Evolutionary conservation across 306 rosid species (phyloP).

Genomic region (Gleditsia sinensis): DNA sequence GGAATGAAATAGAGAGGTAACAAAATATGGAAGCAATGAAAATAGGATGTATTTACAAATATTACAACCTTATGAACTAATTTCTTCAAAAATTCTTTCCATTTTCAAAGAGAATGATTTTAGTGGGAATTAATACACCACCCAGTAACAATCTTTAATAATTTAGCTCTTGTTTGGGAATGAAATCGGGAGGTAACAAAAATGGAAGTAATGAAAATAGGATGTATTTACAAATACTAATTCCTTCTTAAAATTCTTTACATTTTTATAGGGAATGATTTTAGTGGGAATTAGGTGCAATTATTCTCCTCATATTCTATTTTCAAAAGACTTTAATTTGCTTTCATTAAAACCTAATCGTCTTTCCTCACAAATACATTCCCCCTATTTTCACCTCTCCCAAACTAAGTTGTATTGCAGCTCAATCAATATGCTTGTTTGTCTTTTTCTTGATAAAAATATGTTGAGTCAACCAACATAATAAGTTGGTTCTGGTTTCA

Average conservation of each 20-base stretch:
- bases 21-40: neutral
- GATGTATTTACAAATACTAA: neutral
- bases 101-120: neutral
- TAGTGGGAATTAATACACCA: too few relatives aligned
- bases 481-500: conserved; percentile 15
- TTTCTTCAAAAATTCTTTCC: neutral
- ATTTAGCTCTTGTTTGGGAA: neutral
- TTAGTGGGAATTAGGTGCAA: neutral
- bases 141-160: neutral
- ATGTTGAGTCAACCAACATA: neutral
- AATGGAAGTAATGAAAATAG: neutral
- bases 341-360: neutral
- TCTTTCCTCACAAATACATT: neutral
- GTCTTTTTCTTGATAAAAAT: neutral
- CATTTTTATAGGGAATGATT: neutral
- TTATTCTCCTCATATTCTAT: neutral
- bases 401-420: neutral
- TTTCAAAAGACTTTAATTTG: neutral
- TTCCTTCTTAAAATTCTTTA: neutral
- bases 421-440: neutral
- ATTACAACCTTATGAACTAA: neutral
- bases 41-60: neutral
- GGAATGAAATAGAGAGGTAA: neutral
- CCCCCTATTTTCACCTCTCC: neutral
- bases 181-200: neutral